A percentile compares a stretch with the other conserved stretches of the same genome.
Conservation (phyloP, 352 stramenopile genomes). For the Globisporangium canariense region DNA sequence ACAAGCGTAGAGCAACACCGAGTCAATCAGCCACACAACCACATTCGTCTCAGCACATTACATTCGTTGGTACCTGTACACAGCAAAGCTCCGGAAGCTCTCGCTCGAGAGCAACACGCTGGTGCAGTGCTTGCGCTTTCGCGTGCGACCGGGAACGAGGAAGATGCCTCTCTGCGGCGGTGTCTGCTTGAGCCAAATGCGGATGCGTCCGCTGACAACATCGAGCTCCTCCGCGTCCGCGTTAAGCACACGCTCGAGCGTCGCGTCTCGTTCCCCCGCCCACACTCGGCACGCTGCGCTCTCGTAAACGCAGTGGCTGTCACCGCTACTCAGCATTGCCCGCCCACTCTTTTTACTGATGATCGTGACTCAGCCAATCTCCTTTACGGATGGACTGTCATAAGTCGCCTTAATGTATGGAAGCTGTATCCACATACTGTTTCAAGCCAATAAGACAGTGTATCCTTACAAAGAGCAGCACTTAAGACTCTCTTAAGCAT, state of each 20-base stretch:
- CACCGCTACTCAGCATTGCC: neutral
- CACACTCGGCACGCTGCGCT: conserved; percentile 40
- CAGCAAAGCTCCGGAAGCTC: conserved; percentile 30
- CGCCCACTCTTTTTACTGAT: too few relatives aligned
- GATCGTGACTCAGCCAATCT: neutral
- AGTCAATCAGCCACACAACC: neutral
- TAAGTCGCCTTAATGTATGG: too few relatives aligned
- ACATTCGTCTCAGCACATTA: neutral
- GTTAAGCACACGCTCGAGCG: conserved; percentile 29
- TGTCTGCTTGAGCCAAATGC: conserved; percentile 1
- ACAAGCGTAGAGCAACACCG: neutral
- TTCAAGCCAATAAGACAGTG: too few relatives aligned
- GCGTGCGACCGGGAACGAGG: neutral
- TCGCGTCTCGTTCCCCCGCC: conserved; percentile 26
- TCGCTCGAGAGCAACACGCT: conserved; percentile 31
- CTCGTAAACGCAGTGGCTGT: conserved; percentile 21
- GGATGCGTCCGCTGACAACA: conserved; percentile 9
- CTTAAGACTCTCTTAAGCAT: too few relatives aligned
- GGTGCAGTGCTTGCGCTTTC: neutral
- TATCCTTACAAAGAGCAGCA: too few relatives aligned
- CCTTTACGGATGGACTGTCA: too few relatives aligned
- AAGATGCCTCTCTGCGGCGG: conserved; percentile 6
- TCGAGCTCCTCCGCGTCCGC: conserved; percentile 29
- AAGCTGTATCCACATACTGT: too few relatives aligned
- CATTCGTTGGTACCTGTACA: conserved; percentile 30